phyloP scores from a whole-genome alignment of 129 eudicot genomes.

The Sambucus nigra region DNA sequence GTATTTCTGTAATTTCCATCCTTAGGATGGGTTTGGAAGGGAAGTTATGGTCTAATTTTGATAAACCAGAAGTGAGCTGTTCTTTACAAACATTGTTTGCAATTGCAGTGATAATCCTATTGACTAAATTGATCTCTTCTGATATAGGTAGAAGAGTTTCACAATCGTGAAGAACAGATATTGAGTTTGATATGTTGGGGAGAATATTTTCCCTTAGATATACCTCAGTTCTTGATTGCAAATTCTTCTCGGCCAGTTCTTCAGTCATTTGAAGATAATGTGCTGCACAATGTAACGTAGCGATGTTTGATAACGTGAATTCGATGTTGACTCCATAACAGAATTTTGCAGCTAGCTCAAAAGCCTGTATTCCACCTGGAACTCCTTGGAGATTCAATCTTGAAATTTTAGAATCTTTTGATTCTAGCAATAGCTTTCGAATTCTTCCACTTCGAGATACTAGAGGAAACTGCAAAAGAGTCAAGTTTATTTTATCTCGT shows the following conservation, averaged over 20 bases:
- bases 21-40: conserved; percentile 30
- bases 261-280: conserved; percentile 86
- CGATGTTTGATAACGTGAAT: conserved; percentile 66
- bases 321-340: conserved; percentile 88
- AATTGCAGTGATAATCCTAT: conserved; percentile 46
- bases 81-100: conserved; percentile 87
- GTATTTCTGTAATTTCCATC: conserved; percentile 38
- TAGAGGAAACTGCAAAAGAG: conserved; percentile 64
- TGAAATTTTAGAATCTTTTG: conserved; percentile 57
- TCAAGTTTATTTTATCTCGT: too few relatives aligned
- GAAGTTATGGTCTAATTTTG: conserved; percentile 62
- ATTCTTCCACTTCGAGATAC: conserved; percentile 93
- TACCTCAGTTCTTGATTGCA: conserved; percentile 46
- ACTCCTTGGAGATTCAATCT: conserved; percentile 46
- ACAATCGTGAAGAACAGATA: conserved; percentile 77
- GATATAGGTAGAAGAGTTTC: conserved; percentile 61
- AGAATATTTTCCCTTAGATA: conserved; percentile 57
- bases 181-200: conserved; percentile 55
- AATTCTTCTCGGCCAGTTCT: conserved; percentile 71
- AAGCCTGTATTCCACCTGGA: conserved; percentile 93
- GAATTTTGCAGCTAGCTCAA: conserved; percentile 85
- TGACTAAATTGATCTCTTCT: conserved; percentile 68
- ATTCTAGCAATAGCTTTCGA: conserved; percentile 55
- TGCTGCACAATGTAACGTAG: conserved; percentile 63
- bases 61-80: conserved; percentile 72